Percentiles rank a stretch among this genome's conserved stretches.
phyloP scores from a whole-genome alignment of 805 yeast genomes.

The Candida orba region DNA sequence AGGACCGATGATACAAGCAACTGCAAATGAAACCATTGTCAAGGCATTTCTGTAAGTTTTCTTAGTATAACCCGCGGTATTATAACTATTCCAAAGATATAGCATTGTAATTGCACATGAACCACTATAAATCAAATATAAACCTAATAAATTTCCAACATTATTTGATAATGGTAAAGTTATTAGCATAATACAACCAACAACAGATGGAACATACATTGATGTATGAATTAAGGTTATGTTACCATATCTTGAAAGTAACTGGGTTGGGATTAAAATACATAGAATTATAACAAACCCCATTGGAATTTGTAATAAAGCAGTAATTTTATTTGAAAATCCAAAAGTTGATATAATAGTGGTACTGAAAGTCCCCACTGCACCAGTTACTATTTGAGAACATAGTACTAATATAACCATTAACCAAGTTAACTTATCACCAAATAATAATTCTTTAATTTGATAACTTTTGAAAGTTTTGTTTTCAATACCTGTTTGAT shows the following conservation, averaged over 20 bases:
- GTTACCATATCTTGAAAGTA: slow-evolving; percentile 28
- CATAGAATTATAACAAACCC: slow-evolving; percentile 41
- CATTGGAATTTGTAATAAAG: slow-evolving; percentile 45
- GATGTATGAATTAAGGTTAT: slow-evolving; percentile 29
- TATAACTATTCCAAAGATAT: slow-evolving; percentile 50
- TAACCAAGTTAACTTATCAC: slow-evolving; percentile 40
- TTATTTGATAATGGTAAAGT: slow-evolving; percentile 27
- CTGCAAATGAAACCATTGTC: slow-evolving; percentile 46
- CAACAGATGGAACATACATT: slow-evolving; percentile 41
- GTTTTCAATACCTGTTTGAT: slow-evolving; percentile 43
- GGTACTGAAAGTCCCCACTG: slow-evolving; percentile 23
- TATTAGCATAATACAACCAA: slow-evolving; percentile 40
- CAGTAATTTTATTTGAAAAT: slow-evolving; percentile 27
- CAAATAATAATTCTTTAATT: slow-evolving; percentile 33
- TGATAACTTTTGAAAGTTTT: slow-evolving; percentile 35
- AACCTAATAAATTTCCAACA: slow-evolving; percentile 39
- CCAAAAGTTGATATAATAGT: slow-evolving; percentile 16
- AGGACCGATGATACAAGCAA: slow-evolving; percentile 54
- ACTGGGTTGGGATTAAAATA: slow-evolving; percentile 31
- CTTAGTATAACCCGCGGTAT: slow-evolving; percentile 55
- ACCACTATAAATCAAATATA: slow-evolving; percentile 44
- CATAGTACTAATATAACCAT: slow-evolving; percentile 34
- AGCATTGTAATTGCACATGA: slow-evolving; percentile 47
- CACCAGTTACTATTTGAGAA: slow-evolving; percentile 42
- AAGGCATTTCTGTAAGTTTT: slow-evolving; percentile 42